phyloP scores from a whole-genome alignment of 495 filamentous ascomycete species.

The Hamigera avellanea region DNA sequence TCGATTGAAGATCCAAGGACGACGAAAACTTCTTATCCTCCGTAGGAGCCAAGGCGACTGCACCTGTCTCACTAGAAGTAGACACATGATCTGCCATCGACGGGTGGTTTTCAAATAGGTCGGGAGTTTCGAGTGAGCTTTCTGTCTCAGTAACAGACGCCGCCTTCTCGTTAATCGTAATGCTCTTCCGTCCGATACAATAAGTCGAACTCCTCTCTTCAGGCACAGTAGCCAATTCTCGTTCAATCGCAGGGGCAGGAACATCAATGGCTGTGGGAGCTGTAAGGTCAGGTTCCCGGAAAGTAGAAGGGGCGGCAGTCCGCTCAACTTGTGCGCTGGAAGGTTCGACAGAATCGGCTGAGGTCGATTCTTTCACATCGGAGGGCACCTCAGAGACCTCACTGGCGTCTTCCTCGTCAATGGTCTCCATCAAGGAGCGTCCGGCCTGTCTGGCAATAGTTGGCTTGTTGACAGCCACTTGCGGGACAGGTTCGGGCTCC shows the following conservation, averaged over 20 bases:
- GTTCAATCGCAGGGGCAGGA: too few relatives aligned
- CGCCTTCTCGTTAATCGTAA: neutral
- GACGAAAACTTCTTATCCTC: too few relatives aligned
- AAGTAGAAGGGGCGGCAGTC: conserved; percentile 1
- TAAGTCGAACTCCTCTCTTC: too few relatives aligned
- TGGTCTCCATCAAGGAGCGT: conserved; percentile 16
- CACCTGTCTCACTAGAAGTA: too few relatives aligned
- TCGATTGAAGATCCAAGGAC: too few relatives aligned
- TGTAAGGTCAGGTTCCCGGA: neutral
- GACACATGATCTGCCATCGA: too few relatives aligned
- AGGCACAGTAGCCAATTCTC: too few relatives aligned
- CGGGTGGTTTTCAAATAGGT: too few relatives aligned
- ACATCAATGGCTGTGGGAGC: too few relatives aligned
- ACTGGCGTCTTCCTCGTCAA: conserved; percentile 15
- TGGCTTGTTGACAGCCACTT: neutral
- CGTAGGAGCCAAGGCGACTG: too few relatives aligned
- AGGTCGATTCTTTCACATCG: neutral
- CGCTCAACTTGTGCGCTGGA: neutral
- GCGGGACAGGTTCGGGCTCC: neutral
- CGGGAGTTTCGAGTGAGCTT: neutral
- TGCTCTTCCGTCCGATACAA: neutral
- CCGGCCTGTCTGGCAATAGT: neutral
- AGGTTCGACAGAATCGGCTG: neutral
- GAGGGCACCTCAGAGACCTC: neutral
- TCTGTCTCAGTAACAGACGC: conserved; percentile 1